Evolutionary conservation across 495 filamentous ascomycete genomes (phyloP).

Genomic region (Cryomyces minteri): DNA sequence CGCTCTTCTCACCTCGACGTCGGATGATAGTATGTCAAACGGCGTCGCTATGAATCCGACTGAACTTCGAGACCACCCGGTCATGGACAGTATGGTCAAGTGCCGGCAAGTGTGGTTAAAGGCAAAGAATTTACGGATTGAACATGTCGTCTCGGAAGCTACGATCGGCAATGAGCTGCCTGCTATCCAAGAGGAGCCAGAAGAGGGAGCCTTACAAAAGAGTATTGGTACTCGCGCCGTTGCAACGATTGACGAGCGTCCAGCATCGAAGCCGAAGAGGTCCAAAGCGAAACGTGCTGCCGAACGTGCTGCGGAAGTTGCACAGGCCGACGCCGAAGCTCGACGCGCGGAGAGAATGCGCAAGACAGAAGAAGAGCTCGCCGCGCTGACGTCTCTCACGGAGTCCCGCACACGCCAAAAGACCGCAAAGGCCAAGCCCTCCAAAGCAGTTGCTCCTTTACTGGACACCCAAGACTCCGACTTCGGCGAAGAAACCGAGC

Average conservation of each 20-base stretch:
- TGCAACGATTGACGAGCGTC: background rate
- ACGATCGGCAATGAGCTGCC: constrained; percentile 8
- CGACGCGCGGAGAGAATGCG: constrained; percentile 34
- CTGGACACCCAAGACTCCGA: constrained; percentile 34
- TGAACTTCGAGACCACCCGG: constrained; percentile 65
- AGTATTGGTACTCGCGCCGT: background rate
- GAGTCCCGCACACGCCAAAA: constrained; percentile 14
- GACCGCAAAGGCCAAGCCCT: constrained; percentile 17
- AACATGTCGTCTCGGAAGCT: constrained; percentile 3
- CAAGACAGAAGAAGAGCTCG: constrained; percentile 51
- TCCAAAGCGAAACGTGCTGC: constrained; percentile 29
- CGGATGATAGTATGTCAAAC: constrained; percentile 27
- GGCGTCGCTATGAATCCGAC: constrained; percentile 39
- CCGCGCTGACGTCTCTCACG: constrained; percentile 31
- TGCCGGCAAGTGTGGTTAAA: constrained; percentile 65
- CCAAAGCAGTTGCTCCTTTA: constrained; percentile 12
- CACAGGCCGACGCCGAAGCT: constrained; percentile 32
- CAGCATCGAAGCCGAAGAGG: constrained; percentile 18
- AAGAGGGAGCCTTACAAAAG: background rate
- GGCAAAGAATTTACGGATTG: constrained; percentile 40
- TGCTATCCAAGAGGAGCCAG: constrained; percentile 15
- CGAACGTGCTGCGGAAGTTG: constrained; percentile 29
- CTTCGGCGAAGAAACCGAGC: constrained; percentile 44
- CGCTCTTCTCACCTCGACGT: constrained; percentile 61
- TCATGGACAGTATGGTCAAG: constrained; percentile 71